Evolutionary conservation across 164 flowering plant genomes (phyloP).

Genomic region (Vitis labrusca): DNA sequence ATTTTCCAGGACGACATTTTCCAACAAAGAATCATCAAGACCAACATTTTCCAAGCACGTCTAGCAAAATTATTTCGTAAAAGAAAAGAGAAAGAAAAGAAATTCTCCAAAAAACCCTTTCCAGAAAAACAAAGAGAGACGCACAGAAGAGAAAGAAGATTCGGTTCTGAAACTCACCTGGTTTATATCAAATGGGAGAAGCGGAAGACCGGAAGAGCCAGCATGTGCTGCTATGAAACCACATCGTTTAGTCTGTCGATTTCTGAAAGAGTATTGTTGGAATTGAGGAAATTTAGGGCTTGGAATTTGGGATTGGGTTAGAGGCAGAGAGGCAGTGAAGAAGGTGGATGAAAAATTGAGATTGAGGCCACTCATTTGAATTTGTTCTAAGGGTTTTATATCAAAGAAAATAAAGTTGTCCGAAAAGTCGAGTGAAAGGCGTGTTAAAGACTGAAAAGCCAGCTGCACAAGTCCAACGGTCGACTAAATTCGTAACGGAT

Average conservation of each 20-base stretch:
- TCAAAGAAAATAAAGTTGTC: no score
- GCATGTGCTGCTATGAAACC: neutral
- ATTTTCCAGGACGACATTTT: no score
- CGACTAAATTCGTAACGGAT: no score
- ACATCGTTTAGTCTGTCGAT: neutral
- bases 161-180: neutral
- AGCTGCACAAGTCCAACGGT: no score
- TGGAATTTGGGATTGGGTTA: neutral
- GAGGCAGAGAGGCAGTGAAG: neutral
- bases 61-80: neutral
- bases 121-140: neutral
- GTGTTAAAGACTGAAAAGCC: no score
- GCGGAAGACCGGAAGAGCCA: conserved; percentile 7
- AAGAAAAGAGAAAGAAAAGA: neutral
- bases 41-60: neutral
- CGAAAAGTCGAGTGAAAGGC: no score
- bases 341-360: neutral
- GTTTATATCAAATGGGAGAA: conserved; percentile 10
- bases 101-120: neutral
- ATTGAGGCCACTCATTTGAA: no score
- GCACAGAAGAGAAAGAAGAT: no score
- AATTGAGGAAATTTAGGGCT: neutral
- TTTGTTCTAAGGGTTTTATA: no score
- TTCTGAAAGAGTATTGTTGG: neutral
- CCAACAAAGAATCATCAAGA: no score